phyloP scores from a whole-genome alignment of 257 asterid species.

The Solanum habrochaites region DNA sequence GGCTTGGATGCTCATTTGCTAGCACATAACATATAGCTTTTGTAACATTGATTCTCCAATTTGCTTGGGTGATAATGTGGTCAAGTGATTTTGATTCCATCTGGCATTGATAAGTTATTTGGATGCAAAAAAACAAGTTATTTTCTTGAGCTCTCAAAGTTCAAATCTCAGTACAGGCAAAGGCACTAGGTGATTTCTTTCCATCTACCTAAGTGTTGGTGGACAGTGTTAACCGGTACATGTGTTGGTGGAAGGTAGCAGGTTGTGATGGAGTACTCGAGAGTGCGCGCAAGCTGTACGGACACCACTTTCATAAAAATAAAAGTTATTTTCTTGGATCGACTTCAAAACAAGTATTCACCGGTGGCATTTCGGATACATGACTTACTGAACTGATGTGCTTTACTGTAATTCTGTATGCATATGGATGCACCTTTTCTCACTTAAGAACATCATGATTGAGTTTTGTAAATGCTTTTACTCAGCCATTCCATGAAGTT shows the following conservation, averaged over 20 bases:
- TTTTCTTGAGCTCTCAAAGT: background rate
- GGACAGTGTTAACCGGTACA: background rate
- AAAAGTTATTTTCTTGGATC: background rate
- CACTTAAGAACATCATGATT: background rate
- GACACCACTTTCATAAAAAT: background rate
- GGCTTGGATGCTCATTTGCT: background rate
- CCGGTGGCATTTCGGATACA: background rate
- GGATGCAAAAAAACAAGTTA: background rate
- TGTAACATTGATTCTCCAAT: background rate
- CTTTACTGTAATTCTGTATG: background rate
- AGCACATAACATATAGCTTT: background rate
- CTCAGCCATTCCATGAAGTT: constrained; percentile 5
- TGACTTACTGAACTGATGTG: background rate
- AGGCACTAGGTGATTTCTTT: background rate
- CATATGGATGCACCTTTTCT: background rate
- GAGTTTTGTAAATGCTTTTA: background rate
- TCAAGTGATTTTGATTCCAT: background rate
- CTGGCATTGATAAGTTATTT: background rate
- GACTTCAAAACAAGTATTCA: background rate
- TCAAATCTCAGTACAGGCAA: background rate
- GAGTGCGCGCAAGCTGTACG: background rate
- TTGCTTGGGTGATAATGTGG: background rate
- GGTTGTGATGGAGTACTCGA: background rate
- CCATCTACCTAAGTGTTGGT: background rate
- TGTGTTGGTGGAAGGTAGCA: background rate